Conservation (phyloP, 306 rosid species). For the Rosa lucieae region DNA sequence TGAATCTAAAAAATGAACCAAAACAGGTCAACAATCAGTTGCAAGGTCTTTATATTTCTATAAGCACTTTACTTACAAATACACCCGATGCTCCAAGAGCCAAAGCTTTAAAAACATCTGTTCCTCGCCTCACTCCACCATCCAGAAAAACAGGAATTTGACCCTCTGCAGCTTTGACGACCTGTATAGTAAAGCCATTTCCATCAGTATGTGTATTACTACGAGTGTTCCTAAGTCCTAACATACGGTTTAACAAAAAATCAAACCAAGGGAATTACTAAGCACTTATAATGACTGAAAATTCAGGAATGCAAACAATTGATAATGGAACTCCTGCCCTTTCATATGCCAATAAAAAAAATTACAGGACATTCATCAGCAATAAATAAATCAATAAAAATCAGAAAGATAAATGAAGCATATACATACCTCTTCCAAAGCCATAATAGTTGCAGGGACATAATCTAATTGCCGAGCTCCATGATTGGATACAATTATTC, state of each 20-base stretch:
- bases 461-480: conserved; percentile 96
- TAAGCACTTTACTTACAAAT: conserved; percentile 56
- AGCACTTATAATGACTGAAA: too few species aligned
- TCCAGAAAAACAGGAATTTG: conserved; percentile 85
- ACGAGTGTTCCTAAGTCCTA: neutral
- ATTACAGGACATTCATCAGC: too few species aligned
- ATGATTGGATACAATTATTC: conserved; percentile 86
- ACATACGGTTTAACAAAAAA: neutral
- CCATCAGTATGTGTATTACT: too few species aligned
- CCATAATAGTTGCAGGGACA: conserved; percentile 80
- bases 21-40: neutral
- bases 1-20: neutral
- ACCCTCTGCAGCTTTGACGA: conserved; percentile 92
- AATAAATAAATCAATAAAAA: neutral
- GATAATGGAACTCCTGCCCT: neutral
- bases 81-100: conserved; percentile 97
- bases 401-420: neutral
- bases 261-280: neutral
- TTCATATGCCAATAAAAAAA: neutral
- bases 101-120: conserved; percentile 93
- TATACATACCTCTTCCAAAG: conserved; percentile 77
- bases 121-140: conserved; percentile 97
- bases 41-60: neutral
- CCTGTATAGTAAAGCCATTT: conserved; percentile 39
- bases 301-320: too few species aligned